Evolutionary conservation across 192 early-diverging fungal genomes (phyloP), one percentile per base, ranked within the genome.

Genomic region (Nowakowskiella sp.): DNA sequence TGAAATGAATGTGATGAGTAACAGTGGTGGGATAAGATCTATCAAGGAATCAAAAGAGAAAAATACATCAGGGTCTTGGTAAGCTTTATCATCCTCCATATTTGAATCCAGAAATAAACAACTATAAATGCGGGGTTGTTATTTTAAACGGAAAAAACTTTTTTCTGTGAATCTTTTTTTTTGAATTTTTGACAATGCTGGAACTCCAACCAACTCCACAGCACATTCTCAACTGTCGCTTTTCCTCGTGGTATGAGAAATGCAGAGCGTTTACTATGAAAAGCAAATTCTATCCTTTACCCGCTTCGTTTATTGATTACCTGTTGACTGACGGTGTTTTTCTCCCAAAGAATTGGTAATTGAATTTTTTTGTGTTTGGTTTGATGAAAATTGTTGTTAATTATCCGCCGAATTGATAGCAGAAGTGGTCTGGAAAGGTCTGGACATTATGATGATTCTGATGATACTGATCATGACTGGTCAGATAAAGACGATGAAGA

Each of bases 321-420:
- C 69, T 99, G 23, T 61, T 83, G 33, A 74, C 83, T 3, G 95
- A 99, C 61, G 85, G 90, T 4, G 72, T 97, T 5, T 83, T 84
- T 53, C 67, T 97, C 31, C 90, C 94, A 69, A 1, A 60, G 10
- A 70, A 88, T 47, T 74, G 71, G 75, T 81, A 70, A 53, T n/a
- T n/a, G n/a, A 55, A 59, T 19, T 24, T 6, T 9, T 51, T 8
- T 51, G 30, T 19, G 25, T 4, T 6, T 19, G 31, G 31, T 24
- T 44, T 16, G 8, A 8, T 21, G 16, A 13, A 44, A 45, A 42
- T 47, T 25, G 10, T 31, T 58, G 32, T 28, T 43, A 72, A 36
- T 53, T 58, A 48, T 51, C 31, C 21, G 67, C 63, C 31, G 52
- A 49, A 6, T 44, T 23, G 13, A 25, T 42, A 4, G 30, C 21